Base-by-base conservation (phyloP, 257 asterid genomes). In the Jacaranda copaia region DNA sequence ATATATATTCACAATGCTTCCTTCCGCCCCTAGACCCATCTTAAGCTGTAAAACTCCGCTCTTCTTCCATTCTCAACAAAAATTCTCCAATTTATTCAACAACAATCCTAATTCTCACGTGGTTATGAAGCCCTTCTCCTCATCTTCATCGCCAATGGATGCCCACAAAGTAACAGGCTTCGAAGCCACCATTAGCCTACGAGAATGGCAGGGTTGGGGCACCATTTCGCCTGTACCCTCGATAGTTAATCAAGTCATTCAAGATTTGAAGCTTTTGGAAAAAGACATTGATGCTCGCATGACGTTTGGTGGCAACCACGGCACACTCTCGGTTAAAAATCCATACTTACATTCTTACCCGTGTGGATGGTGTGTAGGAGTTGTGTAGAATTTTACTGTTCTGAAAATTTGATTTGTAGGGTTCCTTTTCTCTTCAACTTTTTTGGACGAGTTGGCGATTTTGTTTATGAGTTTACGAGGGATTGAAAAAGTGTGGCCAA, bases 201-300 rank as follows among this genome's bases (percentile, higher is more conserved):
- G 87, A 83, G 99, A 96, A 88, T 96, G 99, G 99, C 93, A 87
- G 88, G 88, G 88, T 48, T 96, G 98, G 98, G 99, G 98, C 15
- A 78, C 90, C 55, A 70, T 60, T 15, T 93, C 97, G 19, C 87
- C 97, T 61, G 87, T 96, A 14, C 99, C 99, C 8, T 78, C 88
- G 5, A 86, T 90, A 97, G 97, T 96, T 73, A 77, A 81, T 68
- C 88, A 88, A 86, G 91, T 93, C 65, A 87, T 96, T 72, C 82
- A 77, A 11, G 97, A 93, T 63, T 85, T 96, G 87, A 96, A 87
- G 85, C 89, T 91, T 67, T 75, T 96, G 88, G 93, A 90, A 68
- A 77, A 84, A 67, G 87, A 89, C 46, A 73, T 74, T 63, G 83
- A 87, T 74, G 77, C 89, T 39, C 77, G 73, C 10, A 88, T 96